Conservation (phyloP, 2,329 filamentous ascomycete species). For the Mollisia scopiformis region DNA sequence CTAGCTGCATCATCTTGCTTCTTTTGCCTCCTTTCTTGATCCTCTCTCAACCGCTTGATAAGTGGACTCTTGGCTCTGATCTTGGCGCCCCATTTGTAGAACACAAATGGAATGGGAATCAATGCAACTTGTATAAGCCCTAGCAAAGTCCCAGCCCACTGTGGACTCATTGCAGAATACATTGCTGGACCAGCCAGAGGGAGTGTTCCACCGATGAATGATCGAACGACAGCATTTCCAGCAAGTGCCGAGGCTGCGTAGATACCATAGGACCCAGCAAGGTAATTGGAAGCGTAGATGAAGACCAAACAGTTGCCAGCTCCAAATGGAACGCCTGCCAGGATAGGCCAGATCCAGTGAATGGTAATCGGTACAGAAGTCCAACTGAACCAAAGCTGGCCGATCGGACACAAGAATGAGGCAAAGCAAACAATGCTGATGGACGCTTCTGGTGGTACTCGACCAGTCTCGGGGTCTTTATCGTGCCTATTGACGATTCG, state of each 20-base stretch:
- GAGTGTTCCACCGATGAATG: constrained; percentile 74
- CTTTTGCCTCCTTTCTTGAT: constrained; percentile 33
- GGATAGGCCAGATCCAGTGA: constrained; percentile 80
- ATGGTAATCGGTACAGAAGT: constrained; percentile 77
- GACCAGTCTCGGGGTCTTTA: constrained; percentile 74
- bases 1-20: constrained; percentile 20
- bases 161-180: constrained; percentile 70
- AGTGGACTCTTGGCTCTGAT: constrained; percentile 56
- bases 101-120: constrained; percentile 80
- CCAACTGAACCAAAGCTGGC: constrained; percentile 88
- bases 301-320: constrained; percentile 77
- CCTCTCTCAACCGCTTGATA: constrained; percentile 40
- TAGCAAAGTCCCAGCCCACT: constrained; percentile 79
- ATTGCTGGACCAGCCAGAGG: constrained; percentile 76
- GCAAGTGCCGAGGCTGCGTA: constrained; percentile 82
- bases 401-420: constrained; percentile 72
- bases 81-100: constrained; percentile 64
- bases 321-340: constrained; percentile 80
- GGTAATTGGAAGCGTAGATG: constrained; percentile 81
- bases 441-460: constrained; percentile 76
- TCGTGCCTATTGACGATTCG: constrained; percentile 77
- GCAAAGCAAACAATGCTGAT: constrained; percentile 81
- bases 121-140: constrained; percentile 73
- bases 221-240: constrained; percentile 76
- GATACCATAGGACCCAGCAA: constrained; percentile 78